Base-by-base conservation (phyloP, 139 green algal species). In the Micractinium sp. region DNA sequence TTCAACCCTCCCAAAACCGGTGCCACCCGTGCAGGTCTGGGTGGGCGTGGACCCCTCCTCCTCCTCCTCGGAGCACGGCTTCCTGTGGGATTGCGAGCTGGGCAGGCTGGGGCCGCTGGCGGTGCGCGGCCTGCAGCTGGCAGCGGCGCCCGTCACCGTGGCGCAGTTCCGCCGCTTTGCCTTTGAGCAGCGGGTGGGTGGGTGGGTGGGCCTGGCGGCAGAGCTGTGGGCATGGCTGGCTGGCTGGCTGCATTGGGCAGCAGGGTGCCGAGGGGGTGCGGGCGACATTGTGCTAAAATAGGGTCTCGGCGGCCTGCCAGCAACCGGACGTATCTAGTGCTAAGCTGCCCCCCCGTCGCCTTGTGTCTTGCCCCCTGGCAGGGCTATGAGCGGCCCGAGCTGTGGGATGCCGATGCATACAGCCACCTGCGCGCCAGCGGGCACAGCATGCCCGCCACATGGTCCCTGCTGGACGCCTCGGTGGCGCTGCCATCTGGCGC, bases 61-160 rank as follows among this genome's bases (percentile, higher is more conserved):
- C 29, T n/a, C 87, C 1, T 71, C 80, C 19, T n/a, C 75, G n/a
- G 33, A 31, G 33, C 79, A 66, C 4, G 86, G 89, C 27, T 96
- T 96, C 89, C 71, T 90, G 27, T 96, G 94, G 94, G 94, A 96
- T 89, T 96, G 95, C 61, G 94, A 96, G 82, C 80, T 92, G 36
- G 94, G 94, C 14, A 36, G 47, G 25, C 39, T 69, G 39, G 41
- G 27, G 27, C 61, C 69, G 7, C 31, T 81, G 76, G 35, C 67
- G 15, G 82, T 93, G 47, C 38, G 47, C 0, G 41, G 27, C 29
- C 91, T 96, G 75, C 3, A 61, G 1, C 78, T 94, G 20, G 83
- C 74, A 22, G 25, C 82, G 7, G 0, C 9, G 12, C 94, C 94
- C 7, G 91, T 96, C 13, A 95, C 85, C 63, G 91, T 96, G 31